Percentiles rank a stretch among this genome's conserved stretches.
Conservation (phyloP, 495 filamentous ascomycete species). For the Tuber indicum region DNA sequence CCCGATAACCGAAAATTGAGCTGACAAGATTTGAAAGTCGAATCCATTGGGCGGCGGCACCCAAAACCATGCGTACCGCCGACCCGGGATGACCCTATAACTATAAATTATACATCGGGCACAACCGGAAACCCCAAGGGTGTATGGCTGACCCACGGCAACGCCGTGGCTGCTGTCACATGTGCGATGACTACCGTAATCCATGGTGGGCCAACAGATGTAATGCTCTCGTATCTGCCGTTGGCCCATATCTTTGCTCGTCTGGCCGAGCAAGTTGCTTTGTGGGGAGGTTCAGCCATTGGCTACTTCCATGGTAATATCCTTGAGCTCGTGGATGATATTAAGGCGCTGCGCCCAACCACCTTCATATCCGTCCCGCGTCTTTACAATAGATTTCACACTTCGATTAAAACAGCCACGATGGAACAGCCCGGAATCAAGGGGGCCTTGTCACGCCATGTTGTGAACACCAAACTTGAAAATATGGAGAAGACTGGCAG, state of each 20-base stretch:
- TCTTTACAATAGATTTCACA: constrained; percentile 85
- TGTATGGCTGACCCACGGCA: constrained; percentile 75
- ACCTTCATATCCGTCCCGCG: constrained; percentile 83
- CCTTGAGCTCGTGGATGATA: constrained; percentile 75
- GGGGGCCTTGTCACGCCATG: constrained; percentile 71
- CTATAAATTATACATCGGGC: constrained; percentile 96
- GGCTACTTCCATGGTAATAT: constrained; percentile 97
- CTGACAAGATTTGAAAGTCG: constrained; percentile 45
- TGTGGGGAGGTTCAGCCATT: constrained; percentile 67
- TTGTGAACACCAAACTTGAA: constrained; percentile 72
- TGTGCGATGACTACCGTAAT: constrained; percentile 51
- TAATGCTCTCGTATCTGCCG: constrained; percentile 78
- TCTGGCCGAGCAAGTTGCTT: constrained; percentile 65
- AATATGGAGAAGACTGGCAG: constrained; percentile 67
- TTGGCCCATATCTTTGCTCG: constrained; percentile 92
- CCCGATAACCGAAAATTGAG: neutral
- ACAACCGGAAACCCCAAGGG: constrained; percentile 95
- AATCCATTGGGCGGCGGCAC: constrained; percentile 64
- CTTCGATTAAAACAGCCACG: constrained; percentile 69
- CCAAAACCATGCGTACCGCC: constrained; percentile 64
- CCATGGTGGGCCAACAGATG: constrained; percentile 51
- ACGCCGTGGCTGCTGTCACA: constrained; percentile 67
- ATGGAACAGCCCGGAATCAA: constrained; percentile 72
- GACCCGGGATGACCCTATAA: constrained; percentile 67
- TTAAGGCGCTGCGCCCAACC: constrained; percentile 79